phyloP scores from a whole-genome alignment of 2,329 filamentous ascomycete genomes.

The Trichoderma sp. region DNA sequence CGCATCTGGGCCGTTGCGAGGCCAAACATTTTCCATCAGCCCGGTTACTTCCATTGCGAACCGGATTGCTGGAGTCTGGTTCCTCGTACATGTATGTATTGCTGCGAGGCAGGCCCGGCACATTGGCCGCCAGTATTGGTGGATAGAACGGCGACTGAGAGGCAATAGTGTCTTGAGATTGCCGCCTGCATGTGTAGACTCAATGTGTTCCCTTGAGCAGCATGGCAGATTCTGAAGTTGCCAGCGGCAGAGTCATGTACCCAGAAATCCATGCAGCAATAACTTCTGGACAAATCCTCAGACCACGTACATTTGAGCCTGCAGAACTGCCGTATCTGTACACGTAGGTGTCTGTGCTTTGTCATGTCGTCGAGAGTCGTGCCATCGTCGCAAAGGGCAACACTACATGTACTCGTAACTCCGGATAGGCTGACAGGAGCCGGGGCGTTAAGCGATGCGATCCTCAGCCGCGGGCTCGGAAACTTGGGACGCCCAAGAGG shows the following conservation, averaged over 20 bases:
- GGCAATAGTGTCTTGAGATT: not conserved
- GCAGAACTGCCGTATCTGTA: not conserved
- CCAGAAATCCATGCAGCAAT: not conserved
- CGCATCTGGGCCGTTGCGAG: no score
- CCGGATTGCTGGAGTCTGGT: no score
- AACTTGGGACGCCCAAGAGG: not conserved
- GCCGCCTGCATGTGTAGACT: not conserved
- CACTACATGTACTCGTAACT: not conserved
- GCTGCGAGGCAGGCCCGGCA: conserved; percentile 2
- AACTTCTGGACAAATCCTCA: not conserved
- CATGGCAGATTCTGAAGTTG: not conserved
- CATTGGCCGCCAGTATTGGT: not conserved
- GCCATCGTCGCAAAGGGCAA: no score
- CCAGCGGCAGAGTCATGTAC: not conserved
- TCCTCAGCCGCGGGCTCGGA: not conserved
- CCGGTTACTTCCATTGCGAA: not conserved
- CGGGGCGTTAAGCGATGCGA: conserved; percentile 2
- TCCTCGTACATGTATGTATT: no score
- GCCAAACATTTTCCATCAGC: not conserved
- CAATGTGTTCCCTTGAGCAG: not conserved
- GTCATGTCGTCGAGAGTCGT: no score
- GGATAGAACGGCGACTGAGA: conserved; percentile 3
- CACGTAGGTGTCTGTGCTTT: not conserved
- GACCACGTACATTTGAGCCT: no score
- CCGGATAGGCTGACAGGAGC: not conserved